These are phyloP conservation scores for Hanseniaspora hatyaiensis DNA, from an alignment of 805 yeast species.

Conservation along the genomic window DNA sequence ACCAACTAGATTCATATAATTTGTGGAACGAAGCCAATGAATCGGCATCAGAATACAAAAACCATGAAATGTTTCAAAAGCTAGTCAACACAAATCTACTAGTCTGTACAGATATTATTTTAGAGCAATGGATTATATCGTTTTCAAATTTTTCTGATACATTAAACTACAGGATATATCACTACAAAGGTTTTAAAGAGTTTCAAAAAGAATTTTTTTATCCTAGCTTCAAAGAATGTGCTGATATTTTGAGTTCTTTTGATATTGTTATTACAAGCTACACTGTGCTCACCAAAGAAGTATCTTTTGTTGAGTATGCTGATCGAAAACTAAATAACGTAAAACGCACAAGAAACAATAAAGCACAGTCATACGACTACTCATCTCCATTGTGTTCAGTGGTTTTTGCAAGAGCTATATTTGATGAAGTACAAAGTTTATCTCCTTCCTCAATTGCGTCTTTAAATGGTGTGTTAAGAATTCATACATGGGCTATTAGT, in stretches of 20 bases:
- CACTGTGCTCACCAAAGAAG: slow-evolving; percentile 54
- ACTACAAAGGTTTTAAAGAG: slow-evolving; percentile 48
- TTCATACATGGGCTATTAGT: slow-evolving; percentile 93
- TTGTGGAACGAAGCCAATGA: no score
- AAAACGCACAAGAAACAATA: slow-evolving; percentile 18
- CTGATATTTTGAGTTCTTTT: slow-evolving; percentile 43
- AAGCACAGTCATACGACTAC: slow-evolving; percentile 37
- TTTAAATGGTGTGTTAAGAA: slow-evolving; percentile 45
- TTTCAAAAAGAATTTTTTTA: slow-evolving; percentile 29
- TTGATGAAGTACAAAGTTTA: slow-evolving; percentile 94
- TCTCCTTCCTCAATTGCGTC: slow-evolving; percentile 5
- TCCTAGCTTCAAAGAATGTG: slow-evolving; percentile 28
- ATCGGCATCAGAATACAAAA: no score
- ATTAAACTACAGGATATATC: slow-evolving; percentile 39
- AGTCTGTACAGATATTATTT: slow-evolving; percentile 74
- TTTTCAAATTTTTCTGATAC: slow-evolving; percentile 5
- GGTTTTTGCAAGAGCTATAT: slow-evolving; percentile 78
- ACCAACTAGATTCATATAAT: no score
- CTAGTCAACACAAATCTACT: slow-evolving; percentile 60
- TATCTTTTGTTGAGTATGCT: slow-evolving; percentile 66
- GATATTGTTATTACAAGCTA: slow-evolving; percentile 81
- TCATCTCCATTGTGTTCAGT: slow-evolving; percentile 72
- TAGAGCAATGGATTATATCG: slow-evolving; percentile 63
- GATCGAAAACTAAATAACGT: slow-evolving; percentile 33
- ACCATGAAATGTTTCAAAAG: no score